Base-by-base conservation (phyloP, 2,329 filamentous ascomycete species). In the Periconia sp. region DNA sequence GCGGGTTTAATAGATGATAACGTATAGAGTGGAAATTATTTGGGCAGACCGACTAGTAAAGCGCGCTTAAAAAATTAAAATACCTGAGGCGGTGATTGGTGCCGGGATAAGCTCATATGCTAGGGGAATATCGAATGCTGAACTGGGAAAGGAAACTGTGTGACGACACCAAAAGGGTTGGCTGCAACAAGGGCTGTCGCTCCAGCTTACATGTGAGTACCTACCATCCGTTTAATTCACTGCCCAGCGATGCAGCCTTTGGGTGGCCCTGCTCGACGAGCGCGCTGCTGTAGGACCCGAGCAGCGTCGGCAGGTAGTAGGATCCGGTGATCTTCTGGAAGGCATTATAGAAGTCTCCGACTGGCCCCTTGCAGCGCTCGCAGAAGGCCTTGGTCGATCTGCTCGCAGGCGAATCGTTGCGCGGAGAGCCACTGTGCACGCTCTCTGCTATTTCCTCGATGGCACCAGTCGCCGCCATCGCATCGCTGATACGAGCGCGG, bases 321-420 rank as follows among this genome's bases (percentile, higher is more conserved):
- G 59, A 23, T 56, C 47, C 18, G 3, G 68, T 69, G 42, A 69
- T 47, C 40, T 57, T 57, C 48, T 56, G 48, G 65, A 65, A 73
- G 40, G 57, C 57, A 44, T 72, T 71, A 51, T 61, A 70, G 48
- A 69, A 72, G 13, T 69, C 57, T 40, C 66, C 70, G 37, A 70
- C 43, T 6, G 42, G 37, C 35, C 37, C 34, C 4, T 47, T 32
- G 50, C 69, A 71, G 15, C 43, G 56, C 28, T 50, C 54, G 57
- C 68, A 71, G 38, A 57, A 53, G 46, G 47, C 66, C 35, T 46
- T 52, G 15, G 60, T 63, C 19, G 64, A 62, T 16, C 54, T 54
- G 40, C 29, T 56, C 16, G 44, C 28, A 23, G 46, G 48, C 32
- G 42, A 34, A n/a, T 43, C 43, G 46, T 44, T 21, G 30, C 34